Conservation (phyloP, 306 rosid species). For the Quercus mongolica region DNA sequence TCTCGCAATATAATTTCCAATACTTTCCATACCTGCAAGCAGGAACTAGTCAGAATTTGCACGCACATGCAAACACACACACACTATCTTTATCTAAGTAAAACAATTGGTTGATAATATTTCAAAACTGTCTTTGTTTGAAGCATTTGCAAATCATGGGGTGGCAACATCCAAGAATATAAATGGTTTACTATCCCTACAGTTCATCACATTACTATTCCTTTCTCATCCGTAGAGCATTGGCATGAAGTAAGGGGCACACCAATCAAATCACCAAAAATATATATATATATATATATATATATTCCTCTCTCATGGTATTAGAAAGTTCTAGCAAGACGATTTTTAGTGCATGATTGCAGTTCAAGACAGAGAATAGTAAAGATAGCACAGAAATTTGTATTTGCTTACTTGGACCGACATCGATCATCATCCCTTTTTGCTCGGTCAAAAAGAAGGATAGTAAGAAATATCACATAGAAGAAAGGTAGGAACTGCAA, state of each 20-base stretch:
- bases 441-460: constrained; percentile 94
- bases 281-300: not conserved
- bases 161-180: too few relatives aligned
- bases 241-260: not conserved
- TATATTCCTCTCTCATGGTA: not conserved
- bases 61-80: not conserved
- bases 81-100: too few relatives aligned
- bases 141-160: not conserved
- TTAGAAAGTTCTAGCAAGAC: not conserved
- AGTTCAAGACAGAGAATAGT: not conserved
- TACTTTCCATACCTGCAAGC: constrained; percentile 82
- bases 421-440: constrained; percentile 95
- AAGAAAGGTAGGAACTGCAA: constrained; percentile 91
- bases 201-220: not conserved
- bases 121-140: too few relatives aligned
- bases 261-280: not conserved
- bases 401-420: constrained; percentile 78
- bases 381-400: not conserved
- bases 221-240: not conserved
- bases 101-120: too few relatives aligned
- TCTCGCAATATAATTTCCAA: constrained; percentile 86
- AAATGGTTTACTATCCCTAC: not conserved
- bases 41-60: constrained; percentile 9
- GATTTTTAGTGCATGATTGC: not conserved
- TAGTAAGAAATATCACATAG: constrained; percentile 81